Conservation (phyloP, 2,329 filamentous ascomycete genomes). For the Myriosclerotinia curreyana region DNA sequence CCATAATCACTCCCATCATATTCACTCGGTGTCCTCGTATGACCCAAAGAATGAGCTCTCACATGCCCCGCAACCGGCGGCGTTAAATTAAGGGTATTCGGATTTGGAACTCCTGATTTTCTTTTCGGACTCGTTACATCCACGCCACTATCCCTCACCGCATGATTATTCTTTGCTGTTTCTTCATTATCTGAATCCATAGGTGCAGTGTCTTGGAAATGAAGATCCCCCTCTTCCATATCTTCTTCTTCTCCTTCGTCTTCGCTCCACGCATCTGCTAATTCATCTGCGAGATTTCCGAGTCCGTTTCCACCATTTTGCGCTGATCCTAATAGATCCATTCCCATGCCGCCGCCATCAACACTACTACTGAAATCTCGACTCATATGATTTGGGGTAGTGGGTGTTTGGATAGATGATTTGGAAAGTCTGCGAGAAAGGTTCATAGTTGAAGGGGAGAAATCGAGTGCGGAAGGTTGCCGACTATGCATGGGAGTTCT, state of each 20-base stretch:
- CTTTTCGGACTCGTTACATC: slow-evolving; percentile 33
- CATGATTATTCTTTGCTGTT: slow-evolving; percentile 37
- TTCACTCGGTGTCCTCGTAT: slow-evolving; percentile 53
- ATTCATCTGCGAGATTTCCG: slow-evolving; percentile 77
- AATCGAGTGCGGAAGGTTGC: slow-evolving; percentile 54
- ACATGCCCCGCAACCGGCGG: slow-evolving; percentile 26
- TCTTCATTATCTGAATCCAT: slow-evolving; percentile 23
- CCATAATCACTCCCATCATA: slow-evolving; percentile 76
- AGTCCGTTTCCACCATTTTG: slow-evolving; percentile 52
- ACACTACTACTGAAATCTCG: slow-evolving; percentile 15
- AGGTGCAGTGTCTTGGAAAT: slow-evolving; percentile 33
- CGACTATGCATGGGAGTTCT: slow-evolving; percentile 59
- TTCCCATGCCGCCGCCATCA: slow-evolving; percentile 24
- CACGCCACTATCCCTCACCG: slow-evolving; percentile 39
- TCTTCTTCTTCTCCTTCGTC: slow-evolving; percentile 59
- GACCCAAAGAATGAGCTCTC: slow-evolving; percentile 48
- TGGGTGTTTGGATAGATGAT: slow-evolving; percentile 35
- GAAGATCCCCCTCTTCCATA: slow-evolving; percentile 49
- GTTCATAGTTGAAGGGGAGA: slow-evolving; percentile 36
- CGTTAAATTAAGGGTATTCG: slow-evolving; percentile 30
- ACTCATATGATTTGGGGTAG: slow-evolving; percentile 29
- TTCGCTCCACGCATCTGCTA: slow-evolving; percentile 69
- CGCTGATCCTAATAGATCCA: slow-evolving; percentile 40
- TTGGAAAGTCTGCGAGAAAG: slow-evolving; percentile 35
- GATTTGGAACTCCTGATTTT: slow-evolving; percentile 24